Evolutionary conservation across 1,284 basidiomycete genomes (phyloP), one percentile per base, ranked within the genome.

Genomic region (Moesziomyces sp.): DNA sequence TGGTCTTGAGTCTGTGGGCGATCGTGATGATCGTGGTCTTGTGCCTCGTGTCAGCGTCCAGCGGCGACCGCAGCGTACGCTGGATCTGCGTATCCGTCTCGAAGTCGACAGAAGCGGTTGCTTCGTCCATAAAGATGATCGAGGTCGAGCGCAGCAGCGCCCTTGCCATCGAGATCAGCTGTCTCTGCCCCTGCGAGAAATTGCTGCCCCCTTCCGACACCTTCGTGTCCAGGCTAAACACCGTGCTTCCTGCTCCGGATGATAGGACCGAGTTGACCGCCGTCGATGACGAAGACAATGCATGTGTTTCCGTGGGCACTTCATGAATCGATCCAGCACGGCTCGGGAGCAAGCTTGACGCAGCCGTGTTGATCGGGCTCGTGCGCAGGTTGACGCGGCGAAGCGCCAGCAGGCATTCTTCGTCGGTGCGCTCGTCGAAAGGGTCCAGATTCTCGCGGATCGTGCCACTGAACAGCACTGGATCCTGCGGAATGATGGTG

Each of bases 11-110:
- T 10, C 84, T 74, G 60, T 92, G 91, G 0, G 93, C 93, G 71
- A 94, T 93, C 1, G 92, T 94, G 67, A 96, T 88, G 23, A 94
- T 89, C 40, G 93, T 90, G 0, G 91, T 63, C 56, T 69, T 69
- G 23, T 62, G 55, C 19, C 44, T 58, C 3, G 21, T 40, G n/a
- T 60, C 64, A 8, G 42, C 51, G 19, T 42, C 64, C 55, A 63
- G 28, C 14, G 60, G 56, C 49, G 65, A 88, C 10, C 92, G 88
- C 74, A 96, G 92, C 0, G 91, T 91, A 21, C 87, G 85, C 83
- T 94, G 92, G 58, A 96, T 93, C 28, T 58, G 62, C 21, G 67
- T 40, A 59, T 80, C 78, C 1, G 82, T 79, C 28, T 69, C 62
- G 34, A 67, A 64, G 58, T 84, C 83, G 24, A 81, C 78, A 9